A percentile compares a stretch with the other conserved stretches of the same genome.
phyloP scores from a whole-genome alignment of 2,329 filamentous ascomycete genomes.

The Dothideomycetes sp. region DNA sequence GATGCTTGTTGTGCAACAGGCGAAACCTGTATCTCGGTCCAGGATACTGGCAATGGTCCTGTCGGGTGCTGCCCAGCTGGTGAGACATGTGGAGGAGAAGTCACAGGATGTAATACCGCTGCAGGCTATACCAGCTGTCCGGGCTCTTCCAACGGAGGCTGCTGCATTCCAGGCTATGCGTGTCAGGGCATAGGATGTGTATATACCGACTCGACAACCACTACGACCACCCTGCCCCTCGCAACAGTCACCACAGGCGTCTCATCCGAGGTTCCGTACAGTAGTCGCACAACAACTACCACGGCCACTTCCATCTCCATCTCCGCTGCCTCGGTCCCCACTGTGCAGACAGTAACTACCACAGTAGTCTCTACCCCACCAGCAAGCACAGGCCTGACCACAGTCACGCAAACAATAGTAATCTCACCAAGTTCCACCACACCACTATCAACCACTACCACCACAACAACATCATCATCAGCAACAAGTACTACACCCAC shows the following conservation, averaged over 20 bases:
- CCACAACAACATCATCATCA: conserved; percentile 8
- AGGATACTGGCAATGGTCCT: conserved; percentile 51
- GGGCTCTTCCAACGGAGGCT: conserved; percentile 57
- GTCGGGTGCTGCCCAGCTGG: conserved; percentile 68
- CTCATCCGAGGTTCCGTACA: conserved; percentile 4
- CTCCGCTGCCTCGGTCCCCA: conserved; percentile 7
- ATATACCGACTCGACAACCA: conserved; percentile 12
- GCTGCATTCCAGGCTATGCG: conserved; percentile 60
- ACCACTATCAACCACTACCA: conserved; percentile 1
- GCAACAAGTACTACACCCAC: too few relatives aligned
- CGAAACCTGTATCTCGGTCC: conserved; percentile 54
- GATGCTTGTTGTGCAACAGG: conserved; percentile 62
- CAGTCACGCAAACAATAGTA: conserved; percentile 9
- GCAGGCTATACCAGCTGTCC: conserved; percentile 54
- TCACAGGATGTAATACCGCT: conserved; percentile 47
- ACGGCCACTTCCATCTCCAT: conserved; percentile 12
- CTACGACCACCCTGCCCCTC: conserved; percentile 15
- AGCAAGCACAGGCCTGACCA: conserved; percentile 8
- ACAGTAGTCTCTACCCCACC: conserved; percentile 11
- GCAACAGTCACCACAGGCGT: conserved; percentile 10
- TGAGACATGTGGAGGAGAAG: conserved; percentile 49
- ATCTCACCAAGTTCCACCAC: conserved; percentile 4
- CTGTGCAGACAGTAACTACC: conserved; percentile 15
- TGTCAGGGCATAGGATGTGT: conserved; percentile 59
- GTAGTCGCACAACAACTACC: conserved; percentile 3